Percentiles rank a stretch among this genome's conserved stretches.
phyloP scores from a whole-genome alignment of 768 basidiomycete species.

The Naganishia kalamii region DNA sequence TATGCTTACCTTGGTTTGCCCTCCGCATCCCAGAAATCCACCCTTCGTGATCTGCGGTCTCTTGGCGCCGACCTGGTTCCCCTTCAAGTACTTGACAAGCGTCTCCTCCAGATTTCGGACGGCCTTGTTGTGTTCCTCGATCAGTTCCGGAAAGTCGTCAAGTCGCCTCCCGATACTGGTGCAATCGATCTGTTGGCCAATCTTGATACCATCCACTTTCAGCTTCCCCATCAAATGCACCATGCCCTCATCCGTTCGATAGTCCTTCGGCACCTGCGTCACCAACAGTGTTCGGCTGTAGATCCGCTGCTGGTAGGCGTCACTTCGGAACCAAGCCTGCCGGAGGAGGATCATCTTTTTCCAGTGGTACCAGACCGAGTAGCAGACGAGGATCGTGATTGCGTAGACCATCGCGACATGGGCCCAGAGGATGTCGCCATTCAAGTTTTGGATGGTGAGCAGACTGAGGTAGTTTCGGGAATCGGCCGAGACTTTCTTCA shows the following conservation, averaged over 20 bases:
- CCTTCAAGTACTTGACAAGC: conserved; percentile 83
- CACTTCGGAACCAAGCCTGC: conserved; percentile 65
- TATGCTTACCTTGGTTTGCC: conserved; percentile 53
- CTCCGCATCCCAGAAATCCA: conserved; percentile 69
- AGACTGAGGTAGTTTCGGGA: conserved; percentile 49
- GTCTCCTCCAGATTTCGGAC: conserved; percentile 86
- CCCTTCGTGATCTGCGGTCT: conserved; percentile 76
- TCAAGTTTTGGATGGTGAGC: conserved; percentile 78
- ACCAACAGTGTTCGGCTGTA: conserved; percentile 86
- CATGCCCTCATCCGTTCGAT: conserved; percentile 79
- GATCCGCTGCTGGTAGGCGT: conserved; percentile 71
- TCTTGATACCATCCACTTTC: conserved; percentile 47
- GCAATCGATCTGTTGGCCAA: conserved; percentile 44
- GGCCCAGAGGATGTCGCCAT: conserved; percentile 65
- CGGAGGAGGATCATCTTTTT: conserved; percentile 67
- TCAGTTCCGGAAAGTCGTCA: conserved; percentile 78
- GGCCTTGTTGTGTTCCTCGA: conserved; percentile 78
- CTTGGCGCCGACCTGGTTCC: conserved; percentile 67
- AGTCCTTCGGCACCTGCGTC: conserved; percentile 68
- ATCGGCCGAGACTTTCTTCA: conserved; percentile 55
- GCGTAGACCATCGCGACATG: conserved; percentile 78
- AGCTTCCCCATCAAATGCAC: conserved; percentile 46
- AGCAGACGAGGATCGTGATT: conserved; percentile 52
- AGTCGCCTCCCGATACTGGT: conserved; percentile 57
- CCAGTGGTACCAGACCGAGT: conserved; percentile 44